Conservation (phyloP, 148 eudicot genomes). For the Tetragonia tetragonoides region DNA sequence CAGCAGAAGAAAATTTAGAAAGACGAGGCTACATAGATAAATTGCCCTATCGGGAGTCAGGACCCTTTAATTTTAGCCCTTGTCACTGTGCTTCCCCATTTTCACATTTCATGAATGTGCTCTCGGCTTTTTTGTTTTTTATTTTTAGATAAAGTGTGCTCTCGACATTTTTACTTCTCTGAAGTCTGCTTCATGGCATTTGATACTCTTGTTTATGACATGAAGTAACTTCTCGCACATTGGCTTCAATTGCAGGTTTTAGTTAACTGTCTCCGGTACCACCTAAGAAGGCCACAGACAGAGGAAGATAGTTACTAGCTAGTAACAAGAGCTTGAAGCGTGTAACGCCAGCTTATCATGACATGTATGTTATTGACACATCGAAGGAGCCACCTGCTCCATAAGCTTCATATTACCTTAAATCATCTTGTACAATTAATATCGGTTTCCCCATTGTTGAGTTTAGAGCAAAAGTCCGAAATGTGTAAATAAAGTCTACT, state of each 20-base stretch:
- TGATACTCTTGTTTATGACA: neutral
- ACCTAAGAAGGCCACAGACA: slow-evolving; percentile 78
- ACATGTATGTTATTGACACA: neutral
- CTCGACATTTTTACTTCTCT: neutral
- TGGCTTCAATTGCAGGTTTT: slow-evolving; percentile 52
- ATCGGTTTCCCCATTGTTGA: neutral
- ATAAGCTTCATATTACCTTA: neutral
- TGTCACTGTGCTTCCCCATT: neutral
- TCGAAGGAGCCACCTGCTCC: neutral
- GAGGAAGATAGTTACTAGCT: slow-evolving; percentile 86
- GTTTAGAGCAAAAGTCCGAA: neutral
- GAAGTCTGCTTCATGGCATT: neutral
- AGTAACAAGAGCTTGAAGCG: slow-evolving; percentile 7
- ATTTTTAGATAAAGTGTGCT: no score
- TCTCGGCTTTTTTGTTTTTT: no score
- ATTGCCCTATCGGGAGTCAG: no score
- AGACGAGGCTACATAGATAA: no score
- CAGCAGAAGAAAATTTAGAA: no score
- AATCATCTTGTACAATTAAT: neutral
- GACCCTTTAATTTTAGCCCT: neutral
- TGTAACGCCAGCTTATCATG: neutral
- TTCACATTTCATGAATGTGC: slow-evolving; percentile 2
- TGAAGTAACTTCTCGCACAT: neutral
- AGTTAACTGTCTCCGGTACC: slow-evolving; percentile 74
- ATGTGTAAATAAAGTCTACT: slow-evolving; percentile 17